Conservation (phyloP, 148 eudicot genomes). For the Heliamphora exappendiculata region DNA sequence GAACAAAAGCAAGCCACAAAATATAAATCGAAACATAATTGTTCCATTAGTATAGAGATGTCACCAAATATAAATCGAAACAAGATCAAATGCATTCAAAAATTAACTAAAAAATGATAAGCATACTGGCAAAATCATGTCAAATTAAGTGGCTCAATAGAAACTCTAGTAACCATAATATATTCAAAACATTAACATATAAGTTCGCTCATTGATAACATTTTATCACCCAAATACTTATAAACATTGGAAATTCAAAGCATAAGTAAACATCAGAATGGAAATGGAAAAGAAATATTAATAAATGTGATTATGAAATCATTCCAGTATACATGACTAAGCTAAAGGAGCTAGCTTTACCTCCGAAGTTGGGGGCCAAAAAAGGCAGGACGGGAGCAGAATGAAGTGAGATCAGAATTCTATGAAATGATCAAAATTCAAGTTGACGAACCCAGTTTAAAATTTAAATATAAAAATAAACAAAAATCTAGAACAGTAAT, state of each 20-base stretch:
- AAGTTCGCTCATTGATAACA: background rate
- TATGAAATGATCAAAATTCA: background rate
- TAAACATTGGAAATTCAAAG: background rate
- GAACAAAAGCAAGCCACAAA: background rate
- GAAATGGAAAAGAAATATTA: background rate
- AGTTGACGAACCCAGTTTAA: background rate
- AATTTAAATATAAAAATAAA: background rate
- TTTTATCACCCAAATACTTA: background rate
- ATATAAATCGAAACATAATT: background rate
- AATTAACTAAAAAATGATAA: background rate
- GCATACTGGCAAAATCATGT: background rate
- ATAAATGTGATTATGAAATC: background rate
- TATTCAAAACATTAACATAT: background rate
- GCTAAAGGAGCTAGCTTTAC: constrained; percentile 4
- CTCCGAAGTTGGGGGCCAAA: background rate
- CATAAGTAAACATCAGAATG: background rate
- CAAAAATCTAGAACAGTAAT: background rate
- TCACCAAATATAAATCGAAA: background rate
- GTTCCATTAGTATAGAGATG: background rate
- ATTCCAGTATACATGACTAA: background rate
- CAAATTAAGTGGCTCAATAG: background rate
- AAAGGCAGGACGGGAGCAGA: background rate
- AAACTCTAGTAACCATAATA: background rate
- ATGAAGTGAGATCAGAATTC: background rate
- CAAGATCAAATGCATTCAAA: background rate